Conservation (phyloP, 2,329 filamentous ascomycete species). For the Fusarium poae region DNA sequence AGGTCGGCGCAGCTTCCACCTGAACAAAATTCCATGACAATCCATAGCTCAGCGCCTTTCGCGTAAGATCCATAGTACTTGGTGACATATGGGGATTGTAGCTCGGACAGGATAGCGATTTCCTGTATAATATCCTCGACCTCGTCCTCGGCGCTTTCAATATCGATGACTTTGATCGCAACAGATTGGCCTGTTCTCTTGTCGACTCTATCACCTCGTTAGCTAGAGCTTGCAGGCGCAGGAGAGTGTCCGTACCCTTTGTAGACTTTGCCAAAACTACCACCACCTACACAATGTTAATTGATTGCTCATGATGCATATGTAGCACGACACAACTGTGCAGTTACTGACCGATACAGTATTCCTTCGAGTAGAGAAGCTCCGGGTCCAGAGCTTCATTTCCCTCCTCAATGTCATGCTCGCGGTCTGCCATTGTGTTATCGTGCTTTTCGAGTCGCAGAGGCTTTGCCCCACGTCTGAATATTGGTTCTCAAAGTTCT, state of each 20-base stretch:
- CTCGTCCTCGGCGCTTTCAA: conserved; percentile 98
- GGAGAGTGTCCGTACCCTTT: conserved; percentile 78
- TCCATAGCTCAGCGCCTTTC: conserved; percentile 97
- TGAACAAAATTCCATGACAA: conserved; percentile 99
- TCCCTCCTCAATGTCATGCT: conserved; percentile 60
- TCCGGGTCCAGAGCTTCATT: conserved; percentile 81
- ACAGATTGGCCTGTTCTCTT: conserved; percentile 93
- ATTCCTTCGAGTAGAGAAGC: conserved; percentile 92
- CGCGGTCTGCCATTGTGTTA: conserved; percentile 62
- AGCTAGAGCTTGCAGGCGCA: neutral
- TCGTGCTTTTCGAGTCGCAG: conserved; percentile 15
- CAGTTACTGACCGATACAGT: conserved; percentile 77
- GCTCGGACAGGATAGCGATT: conserved; percentile 95
- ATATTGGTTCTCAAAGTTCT: neutral
- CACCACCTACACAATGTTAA: conserved; percentile 74
- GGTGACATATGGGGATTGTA: conserved; percentile 96
- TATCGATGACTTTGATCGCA: conserved; percentile 98
- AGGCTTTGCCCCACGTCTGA: conserved; percentile 16
- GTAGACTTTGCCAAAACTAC: conserved; percentile 98
- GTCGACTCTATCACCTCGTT: conserved; percentile 75
- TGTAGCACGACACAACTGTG: conserved; percentile 10
- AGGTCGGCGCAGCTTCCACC: conserved; percentile 96
- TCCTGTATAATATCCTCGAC: conserved; percentile 99
- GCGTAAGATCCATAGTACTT: conserved; percentile 98
- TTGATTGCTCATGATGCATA: conserved; percentile 26